Conservation (phyloP, 352 stramenopile species). For the Phytophthora hibernalis region DNA sequence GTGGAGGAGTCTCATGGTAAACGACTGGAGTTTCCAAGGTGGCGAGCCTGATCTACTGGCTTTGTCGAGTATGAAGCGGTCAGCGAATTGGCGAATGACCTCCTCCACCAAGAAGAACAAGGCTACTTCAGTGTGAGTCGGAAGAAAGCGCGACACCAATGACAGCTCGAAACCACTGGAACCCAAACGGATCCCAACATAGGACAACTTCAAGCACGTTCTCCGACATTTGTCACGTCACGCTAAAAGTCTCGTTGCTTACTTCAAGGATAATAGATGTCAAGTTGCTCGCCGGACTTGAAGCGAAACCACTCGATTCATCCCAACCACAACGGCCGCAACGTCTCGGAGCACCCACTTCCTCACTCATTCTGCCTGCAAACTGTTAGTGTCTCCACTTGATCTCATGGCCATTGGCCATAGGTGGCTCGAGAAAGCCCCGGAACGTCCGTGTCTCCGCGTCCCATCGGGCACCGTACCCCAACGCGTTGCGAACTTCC, state of each 20-base stretch:
- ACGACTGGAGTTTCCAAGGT: slow-evolving; percentile 12
- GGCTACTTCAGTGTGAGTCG: not conserved
- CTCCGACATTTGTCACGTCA: slow-evolving; percentile 22
- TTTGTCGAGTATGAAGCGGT: slow-evolving; percentile 30
- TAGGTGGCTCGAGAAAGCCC: slow-evolving; percentile 87
- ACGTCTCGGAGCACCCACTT: slow-evolving; percentile 22
- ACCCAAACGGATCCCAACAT: slow-evolving; percentile 26
- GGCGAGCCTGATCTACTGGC: not conserved
- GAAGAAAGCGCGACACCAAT: not conserved
- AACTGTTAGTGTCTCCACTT: slow-evolving; percentile 67
- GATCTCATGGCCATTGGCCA: slow-evolving; percentile 77
- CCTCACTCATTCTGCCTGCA: slow-evolving; percentile 16
- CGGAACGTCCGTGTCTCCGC: slow-evolving; percentile 57
- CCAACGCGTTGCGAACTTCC: slow-evolving; percentile 71
- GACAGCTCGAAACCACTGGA: slow-evolving; percentile 26
- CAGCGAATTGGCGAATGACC: slow-evolving; percentile 34
- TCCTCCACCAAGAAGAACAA: slow-evolving; percentile 10
- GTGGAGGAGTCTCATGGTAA: slow-evolving; percentile 31
- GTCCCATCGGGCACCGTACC: slow-evolving; percentile 84
- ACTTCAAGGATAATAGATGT: not conserved
- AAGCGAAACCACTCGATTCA: slow-evolving; percentile 27
- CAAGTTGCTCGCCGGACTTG: slow-evolving; percentile 18
- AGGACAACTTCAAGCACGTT: slow-evolving; percentile 25
- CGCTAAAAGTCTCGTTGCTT: not conserved
- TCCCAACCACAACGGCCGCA: slow-evolving; percentile 26